Conservation (phyloP, 1,139 yeast species). For the Hemisphaericaspora lyxosophila region DNA sequence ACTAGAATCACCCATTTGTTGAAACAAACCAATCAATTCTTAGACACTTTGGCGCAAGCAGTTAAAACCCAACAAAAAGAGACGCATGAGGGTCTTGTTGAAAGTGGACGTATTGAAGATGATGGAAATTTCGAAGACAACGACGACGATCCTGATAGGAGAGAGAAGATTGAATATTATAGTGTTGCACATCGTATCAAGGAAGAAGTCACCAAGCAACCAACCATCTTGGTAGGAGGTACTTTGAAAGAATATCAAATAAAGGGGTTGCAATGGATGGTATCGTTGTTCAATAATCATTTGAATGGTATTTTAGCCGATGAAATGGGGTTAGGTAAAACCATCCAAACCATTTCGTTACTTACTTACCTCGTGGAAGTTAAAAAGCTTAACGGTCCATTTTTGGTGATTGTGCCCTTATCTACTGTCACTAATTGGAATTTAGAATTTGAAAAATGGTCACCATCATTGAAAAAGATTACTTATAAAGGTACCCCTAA, state of each 20-base stretch:
- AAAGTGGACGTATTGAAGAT: conserved; percentile 17
- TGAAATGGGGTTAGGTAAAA: conserved; percentile 97
- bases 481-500: conserved; percentile 76
- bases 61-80: conserved; percentile 74
- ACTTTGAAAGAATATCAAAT: conserved; percentile 87
- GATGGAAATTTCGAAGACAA: conserved; percentile 20
- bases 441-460: conserved; percentile 84
- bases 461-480: conserved; percentile 66
- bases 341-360: conserved; percentile 92
- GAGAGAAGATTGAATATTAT: conserved; percentile 70
- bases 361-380: conserved; percentile 80
- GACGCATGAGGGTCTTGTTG: conserved; percentile 33
- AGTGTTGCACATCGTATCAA: conserved; percentile 75
- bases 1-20: conserved; percentile 78
- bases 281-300: conserved; percentile 87
- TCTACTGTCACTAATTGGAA: conserved; percentile 87
- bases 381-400: conserved; percentile 73
- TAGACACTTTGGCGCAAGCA: conserved; percentile 74
- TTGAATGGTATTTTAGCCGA: conserved; percentile 95
- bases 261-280: conserved; percentile 98
- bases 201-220: conserved; percentile 66
- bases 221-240: conserved; percentile 77
- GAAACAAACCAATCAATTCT: conserved; percentile 73
- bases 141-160: conserved; percentile 44
- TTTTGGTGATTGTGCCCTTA: conserved; percentile 77